Evolutionary conservation across 2,329 filamentous ascomycete species (phyloP).

Genomic region (Diaporthe eres): DNA sequence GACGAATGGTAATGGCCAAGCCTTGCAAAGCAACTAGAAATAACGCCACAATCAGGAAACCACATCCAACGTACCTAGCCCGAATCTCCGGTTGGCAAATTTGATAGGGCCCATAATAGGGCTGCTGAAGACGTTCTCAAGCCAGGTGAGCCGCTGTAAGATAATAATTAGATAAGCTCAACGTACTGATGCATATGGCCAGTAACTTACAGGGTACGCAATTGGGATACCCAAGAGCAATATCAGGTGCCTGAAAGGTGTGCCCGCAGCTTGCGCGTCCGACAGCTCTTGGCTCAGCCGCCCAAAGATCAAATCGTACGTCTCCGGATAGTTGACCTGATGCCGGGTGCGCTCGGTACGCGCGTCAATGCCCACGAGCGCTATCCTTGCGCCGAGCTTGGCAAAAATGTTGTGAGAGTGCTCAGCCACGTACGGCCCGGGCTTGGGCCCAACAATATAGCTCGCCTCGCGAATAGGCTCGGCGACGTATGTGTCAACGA

Average conservation of each 20-base stretch:
- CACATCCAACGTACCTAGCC: slow-evolving; percentile 66
- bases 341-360: slow-evolving; percentile 91
- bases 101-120: slow-evolving; percentile 91
- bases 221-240: slow-evolving; percentile 90
- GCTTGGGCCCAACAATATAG: slow-evolving; percentile 83
- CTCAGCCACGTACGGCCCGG: slow-evolving; percentile 91
- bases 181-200: slow-evolving; percentile 56
- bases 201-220: slow-evolving; percentile 77
- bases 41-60: background rate
- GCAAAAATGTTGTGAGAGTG: slow-evolving; percentile 90
- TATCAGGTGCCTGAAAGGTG: slow-evolving; percentile 90
- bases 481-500: slow-evolving; percentile 81
- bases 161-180: slow-evolving; percentile 40
- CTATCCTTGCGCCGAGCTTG: slow-evolving; percentile 84
- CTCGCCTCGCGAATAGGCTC: slow-evolving; percentile 70
- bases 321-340: slow-evolving; percentile 94
- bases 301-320: slow-evolving; percentile 86
- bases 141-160: slow-evolving; percentile 85
- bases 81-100: slow-evolving; percentile 91
- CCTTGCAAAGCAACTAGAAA: background rate
- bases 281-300: slow-evolving; percentile 79
- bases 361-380: slow-evolving; percentile 91
- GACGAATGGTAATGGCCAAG: background rate
- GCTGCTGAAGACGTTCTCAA: slow-evolving; percentile 91
- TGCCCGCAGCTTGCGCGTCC: slow-evolving; percentile 74